Conservation (phyloP, 345 rosid species). For the Excoecaria cochinchinensis region DNA sequence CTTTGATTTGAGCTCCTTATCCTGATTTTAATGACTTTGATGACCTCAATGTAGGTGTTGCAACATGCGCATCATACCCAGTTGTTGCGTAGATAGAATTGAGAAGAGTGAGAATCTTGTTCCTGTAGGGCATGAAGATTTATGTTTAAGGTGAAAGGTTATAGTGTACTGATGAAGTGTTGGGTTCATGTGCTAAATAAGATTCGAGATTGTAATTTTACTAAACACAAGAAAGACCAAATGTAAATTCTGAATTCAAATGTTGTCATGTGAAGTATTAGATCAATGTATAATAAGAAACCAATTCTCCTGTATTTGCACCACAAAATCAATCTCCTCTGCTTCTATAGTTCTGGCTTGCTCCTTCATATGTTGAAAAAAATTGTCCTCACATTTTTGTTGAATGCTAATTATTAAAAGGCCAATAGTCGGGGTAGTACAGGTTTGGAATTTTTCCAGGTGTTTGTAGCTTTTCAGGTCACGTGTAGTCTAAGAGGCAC, state of each 20-base stretch:
- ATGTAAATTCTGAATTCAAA: slow-evolving; percentile 4
- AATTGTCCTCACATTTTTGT: too few relatives aligned
- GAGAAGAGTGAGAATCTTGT: background rate
- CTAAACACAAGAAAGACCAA: slow-evolving; percentile 2
- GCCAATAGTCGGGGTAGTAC: too few relatives aligned
- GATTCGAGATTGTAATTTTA: background rate
- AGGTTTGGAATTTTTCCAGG: too few relatives aligned
- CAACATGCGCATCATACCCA: slow-evolving; percentile 93
- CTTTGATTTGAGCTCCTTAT: background rate
- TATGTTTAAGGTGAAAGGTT: background rate
- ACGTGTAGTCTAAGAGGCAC: too few relatives aligned
- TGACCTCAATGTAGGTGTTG: slow-evolving; percentile 54
- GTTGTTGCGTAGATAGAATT: slow-evolving; percentile 46
- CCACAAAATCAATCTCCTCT: background rate
- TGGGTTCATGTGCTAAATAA: background rate
- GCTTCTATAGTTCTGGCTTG: too few relatives aligned
- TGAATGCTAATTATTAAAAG: too few relatives aligned
- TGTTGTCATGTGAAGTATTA: background rate
- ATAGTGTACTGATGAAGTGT: background rate
- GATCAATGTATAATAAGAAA: background rate
- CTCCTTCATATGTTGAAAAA: too few relatives aligned
- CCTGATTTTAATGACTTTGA: slow-evolving; percentile 12
- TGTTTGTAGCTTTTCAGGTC: too few relatives aligned
- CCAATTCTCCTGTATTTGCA: background rate
- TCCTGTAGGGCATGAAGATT: background rate